phyloP scores from a whole-genome alignment of 768 basidiomycete genomes.

The Suillus hirtellus region DNA sequence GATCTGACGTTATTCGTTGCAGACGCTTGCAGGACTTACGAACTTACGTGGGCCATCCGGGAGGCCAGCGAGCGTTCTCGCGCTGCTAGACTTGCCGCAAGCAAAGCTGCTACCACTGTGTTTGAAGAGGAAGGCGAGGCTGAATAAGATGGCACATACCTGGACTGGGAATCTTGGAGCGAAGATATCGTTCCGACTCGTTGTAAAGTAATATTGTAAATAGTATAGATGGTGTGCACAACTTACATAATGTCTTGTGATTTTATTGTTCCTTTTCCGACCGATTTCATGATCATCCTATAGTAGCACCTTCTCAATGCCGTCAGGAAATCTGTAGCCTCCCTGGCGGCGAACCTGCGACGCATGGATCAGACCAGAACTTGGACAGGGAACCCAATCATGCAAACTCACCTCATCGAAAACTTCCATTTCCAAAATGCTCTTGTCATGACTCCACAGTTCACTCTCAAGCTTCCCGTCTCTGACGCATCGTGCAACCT shows the following conservation, averaged over 20 bases:
- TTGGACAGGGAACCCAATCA: slow-evolving; percentile 2
- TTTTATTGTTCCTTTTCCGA: neutral
- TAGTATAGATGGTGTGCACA: neutral
- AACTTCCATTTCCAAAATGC: slow-evolving; percentile 47
- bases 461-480: slow-evolving; percentile 51
- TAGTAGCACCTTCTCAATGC: slow-evolving; percentile 35
- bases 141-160: neutral
- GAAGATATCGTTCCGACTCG: neutral
- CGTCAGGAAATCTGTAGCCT: slow-evolving; percentile 39
- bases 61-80: slow-evolving; percentile 71
- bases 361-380: slow-evolving; percentile 4
- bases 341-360: slow-evolving; percentile 39
- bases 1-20: slow-evolving; percentile 11
- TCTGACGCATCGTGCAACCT: slow-evolving; percentile 46
- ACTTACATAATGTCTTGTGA: neutral
- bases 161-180: neutral
- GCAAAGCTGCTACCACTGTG: slow-evolving; percentile 28
- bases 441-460: slow-evolving; percentile 48
- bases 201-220: neutral
- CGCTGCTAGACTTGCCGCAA: slow-evolving; percentile 42
- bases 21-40: slow-evolving; percentile 88
- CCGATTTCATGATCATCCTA: slow-evolving; percentile 4
- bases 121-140: slow-evolving; percentile 27
- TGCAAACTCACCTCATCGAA: slow-evolving; percentile 46
- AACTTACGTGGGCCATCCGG: slow-evolving; percentile 93